Evolutionary conservation across 495 filamentous ascomycete species (phyloP).

Genomic region (Annulohypoxylon maeteangense): DNA sequence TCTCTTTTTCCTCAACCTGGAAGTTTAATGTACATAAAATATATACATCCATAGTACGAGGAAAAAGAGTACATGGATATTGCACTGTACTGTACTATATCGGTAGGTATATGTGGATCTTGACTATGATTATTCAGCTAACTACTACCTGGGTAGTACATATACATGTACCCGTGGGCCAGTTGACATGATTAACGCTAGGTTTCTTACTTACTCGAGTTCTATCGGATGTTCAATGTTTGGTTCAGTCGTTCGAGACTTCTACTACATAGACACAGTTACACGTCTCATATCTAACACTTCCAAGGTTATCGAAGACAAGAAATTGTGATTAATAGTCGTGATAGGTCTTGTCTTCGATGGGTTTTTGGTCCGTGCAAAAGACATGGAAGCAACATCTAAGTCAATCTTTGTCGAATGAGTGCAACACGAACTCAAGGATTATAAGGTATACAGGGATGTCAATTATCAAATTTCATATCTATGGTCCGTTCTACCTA

Average conservation of each 20-base stretch:
- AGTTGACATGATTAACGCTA: constrained; percentile 6
- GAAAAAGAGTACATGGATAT: not conserved
- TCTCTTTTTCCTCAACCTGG: not conserved
- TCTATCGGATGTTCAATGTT: no score
- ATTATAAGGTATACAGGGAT: constrained; percentile 36
- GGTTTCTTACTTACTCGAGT: constrained; percentile 19
- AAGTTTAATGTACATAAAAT: constrained; percentile 19
- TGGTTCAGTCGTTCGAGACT: not conserved
- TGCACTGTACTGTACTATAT: not conserved
- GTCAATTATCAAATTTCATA: constrained; percentile 33
- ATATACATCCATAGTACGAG: constrained; percentile 1
- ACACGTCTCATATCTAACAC: not conserved
- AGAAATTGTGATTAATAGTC: not conserved
- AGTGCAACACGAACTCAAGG: constrained; percentile 34
- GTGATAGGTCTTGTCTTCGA: not conserved
- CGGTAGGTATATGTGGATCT: not conserved
- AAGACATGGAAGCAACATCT: not conserved
- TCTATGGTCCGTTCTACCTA: constrained; percentile 8
- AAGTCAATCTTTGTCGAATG: constrained; percentile 12
- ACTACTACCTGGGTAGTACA: not conserved
- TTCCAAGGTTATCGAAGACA: not conserved
- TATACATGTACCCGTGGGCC: not conserved
- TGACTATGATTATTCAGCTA: constrained; percentile 13
- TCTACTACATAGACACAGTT: not conserved
- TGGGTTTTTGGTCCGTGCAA: constrained; percentile 24